Conservation (phyloP, 257 asterid genomes). For the Ophiorrhiza pumila region DNA sequence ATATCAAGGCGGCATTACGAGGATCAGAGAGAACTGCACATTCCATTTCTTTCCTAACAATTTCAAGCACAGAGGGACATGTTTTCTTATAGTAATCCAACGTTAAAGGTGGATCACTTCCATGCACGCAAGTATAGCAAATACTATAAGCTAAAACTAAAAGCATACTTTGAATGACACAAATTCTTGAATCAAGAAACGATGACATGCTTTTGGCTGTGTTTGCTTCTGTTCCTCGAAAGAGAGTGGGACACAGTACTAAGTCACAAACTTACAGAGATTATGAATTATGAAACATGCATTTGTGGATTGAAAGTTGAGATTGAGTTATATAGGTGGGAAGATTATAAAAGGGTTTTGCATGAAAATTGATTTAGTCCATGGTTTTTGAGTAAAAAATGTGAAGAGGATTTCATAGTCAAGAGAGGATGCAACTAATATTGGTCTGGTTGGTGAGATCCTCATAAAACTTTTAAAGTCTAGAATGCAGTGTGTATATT, state of each 20-base stretch:
- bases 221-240: constrained; percentile 7
- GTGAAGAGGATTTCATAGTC: constrained; percentile 43
- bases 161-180: constrained; percentile 35
- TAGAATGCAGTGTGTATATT: neutral
- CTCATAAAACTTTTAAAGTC: constrained; percentile 26
- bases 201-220: constrained; percentile 31
- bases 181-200: constrained; percentile 24
- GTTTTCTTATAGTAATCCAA: constrained; percentile 66
- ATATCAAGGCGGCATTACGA: constrained; percentile 77
- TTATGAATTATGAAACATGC: neutral
- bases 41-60: constrained; percentile 79
- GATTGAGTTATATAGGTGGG: constrained; percentile 42
- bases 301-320: constrained; percentile 18
- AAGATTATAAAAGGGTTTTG: constrained; percentile 6
- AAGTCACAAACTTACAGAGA: neutral
- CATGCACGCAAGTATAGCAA: constrained; percentile 22
- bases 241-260: neutral
- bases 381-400: constrained; percentile 33
- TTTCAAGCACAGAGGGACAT: constrained; percentile 59
- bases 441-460: constrained; percentile 55
- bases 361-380: constrained; percentile 20
- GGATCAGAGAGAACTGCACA: constrained; percentile 88
- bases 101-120: constrained; percentile 60
- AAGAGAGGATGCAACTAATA: constrained; percentile 85
- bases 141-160: constrained; percentile 23